Evolutionary conservation across 2,329 filamentous ascomycete genomes (phyloP).

Genomic region (Talaromyces sp.): DNA sequence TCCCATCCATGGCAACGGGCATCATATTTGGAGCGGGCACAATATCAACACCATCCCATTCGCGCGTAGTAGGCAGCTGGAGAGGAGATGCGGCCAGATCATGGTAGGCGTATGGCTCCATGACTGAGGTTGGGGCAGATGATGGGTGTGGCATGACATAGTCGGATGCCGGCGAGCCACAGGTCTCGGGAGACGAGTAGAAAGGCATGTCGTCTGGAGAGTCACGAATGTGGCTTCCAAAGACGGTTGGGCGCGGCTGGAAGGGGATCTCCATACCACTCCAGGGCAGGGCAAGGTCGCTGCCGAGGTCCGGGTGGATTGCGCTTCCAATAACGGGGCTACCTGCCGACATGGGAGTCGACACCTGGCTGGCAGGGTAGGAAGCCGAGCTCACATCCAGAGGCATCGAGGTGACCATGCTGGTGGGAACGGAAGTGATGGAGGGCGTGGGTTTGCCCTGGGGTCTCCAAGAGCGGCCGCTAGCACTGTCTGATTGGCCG

Average conservation of each 20-base stretch:
- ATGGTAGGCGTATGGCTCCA: conserved; percentile 30
- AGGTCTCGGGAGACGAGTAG: conserved; percentile 41
- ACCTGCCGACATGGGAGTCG: conserved; percentile 32
- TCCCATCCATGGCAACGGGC: conserved; percentile 29
- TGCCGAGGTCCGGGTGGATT: conserved; percentile 23
- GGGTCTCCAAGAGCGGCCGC: conserved; percentile 20
- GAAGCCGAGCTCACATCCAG: conserved; percentile 18
- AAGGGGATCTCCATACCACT: conserved; percentile 30
- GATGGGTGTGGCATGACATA: conserved; percentile 19
- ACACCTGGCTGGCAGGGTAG: conserved; percentile 23
- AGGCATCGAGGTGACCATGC: conserved; percentile 19
- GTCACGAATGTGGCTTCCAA: conserved; percentile 31
- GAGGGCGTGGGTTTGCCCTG: conserved; percentile 17
- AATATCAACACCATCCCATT: conserved; percentile 30
- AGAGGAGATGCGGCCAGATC: conserved; percentile 30
- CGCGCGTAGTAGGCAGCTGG: conserved; percentile 23
- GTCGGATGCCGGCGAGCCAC: conserved; percentile 40
- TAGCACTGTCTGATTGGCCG: conserved; percentile 24
- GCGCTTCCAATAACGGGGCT: conserved; percentile 28
- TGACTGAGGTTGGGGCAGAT: conserved; percentile 28
- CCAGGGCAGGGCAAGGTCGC: conserved; percentile 30
- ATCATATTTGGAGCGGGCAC: conserved; percentile 26
- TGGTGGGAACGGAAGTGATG: conserved; percentile 17
- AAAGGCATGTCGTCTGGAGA: conserved; percentile 35
- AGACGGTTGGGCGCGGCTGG: conserved; percentile 23